Conservation (phyloP, 768 basidiomycete genomes). For the Leucocoprinus leucothites region DNA sequence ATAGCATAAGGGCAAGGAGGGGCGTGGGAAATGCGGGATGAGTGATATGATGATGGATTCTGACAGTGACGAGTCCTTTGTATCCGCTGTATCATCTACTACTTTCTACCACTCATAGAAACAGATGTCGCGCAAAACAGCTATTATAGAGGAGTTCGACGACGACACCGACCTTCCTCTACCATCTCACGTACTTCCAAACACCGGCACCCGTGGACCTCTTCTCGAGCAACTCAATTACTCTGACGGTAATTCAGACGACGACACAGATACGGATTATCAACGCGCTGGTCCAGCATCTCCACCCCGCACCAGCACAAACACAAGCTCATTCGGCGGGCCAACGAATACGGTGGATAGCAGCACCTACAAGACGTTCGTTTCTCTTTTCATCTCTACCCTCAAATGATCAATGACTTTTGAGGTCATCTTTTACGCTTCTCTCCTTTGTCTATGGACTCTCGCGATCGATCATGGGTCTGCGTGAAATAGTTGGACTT, state of each 20-base stretch:
- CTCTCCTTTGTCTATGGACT: neutral
- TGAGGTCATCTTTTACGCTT: neutral
- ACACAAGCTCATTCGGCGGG: slow-evolving; percentile 17
- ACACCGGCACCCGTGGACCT: slow-evolving; percentile 67
- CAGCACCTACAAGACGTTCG: slow-evolving; percentile 81
- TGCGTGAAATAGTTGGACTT: slow-evolving; percentile 70
- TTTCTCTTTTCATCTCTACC: slow-evolving; percentile 17
- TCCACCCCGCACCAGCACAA: slow-evolving; percentile 33
- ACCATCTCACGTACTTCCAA: slow-evolving; percentile 62
- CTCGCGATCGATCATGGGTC: neutral
- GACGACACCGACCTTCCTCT: slow-evolving; percentile 92
- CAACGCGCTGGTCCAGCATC: slow-evolving; percentile 55
- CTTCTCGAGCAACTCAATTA: slow-evolving; percentile 67
- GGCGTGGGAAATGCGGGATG: slow-evolving; percentile 13
- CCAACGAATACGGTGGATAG: slow-evolving; percentile 56
- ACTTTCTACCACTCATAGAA: slow-evolving; percentile 11
- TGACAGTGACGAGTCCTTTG: neutral
- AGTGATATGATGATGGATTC: slow-evolving; percentile 1
- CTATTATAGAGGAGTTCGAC: slow-evolving; percentile 81
- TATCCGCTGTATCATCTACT: neutral
- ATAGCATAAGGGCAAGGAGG: neutral
- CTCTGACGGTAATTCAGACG: slow-evolving; percentile 43
- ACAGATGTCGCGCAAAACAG: slow-evolving; percentile 67
- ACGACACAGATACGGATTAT: slow-evolving; percentile 28
- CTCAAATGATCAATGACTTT: slow-evolving; percentile 8